Base-by-base conservation (phyloP, 768 basidiomycete genomes). In the Calocybe indica region DNA sequence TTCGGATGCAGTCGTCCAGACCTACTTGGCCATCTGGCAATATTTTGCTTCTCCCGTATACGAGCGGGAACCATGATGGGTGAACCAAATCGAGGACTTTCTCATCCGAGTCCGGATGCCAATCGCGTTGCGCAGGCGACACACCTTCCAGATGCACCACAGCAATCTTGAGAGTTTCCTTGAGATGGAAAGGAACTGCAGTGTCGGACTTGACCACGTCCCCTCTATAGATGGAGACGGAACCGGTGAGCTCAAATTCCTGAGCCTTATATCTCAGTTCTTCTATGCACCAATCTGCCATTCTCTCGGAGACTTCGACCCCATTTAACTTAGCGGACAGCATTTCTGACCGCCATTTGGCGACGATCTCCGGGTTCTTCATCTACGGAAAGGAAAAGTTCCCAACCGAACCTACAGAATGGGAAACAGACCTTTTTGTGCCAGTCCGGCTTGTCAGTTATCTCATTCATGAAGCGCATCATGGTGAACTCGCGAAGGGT, bases 1-100 rank as follows among this genome's bases (percentile, higher is more conserved):
- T 42, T 32, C 32, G 47, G 12, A 52, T 40, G 13, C 51, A 55
- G 35, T 55, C 51, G 7, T 50, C 47, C 2, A 55, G 45, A 31
- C 48, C 46, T 9, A 49, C 48, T 30, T 48, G 32, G 15, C 46
- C 39, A 37, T 47, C 33, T 2, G 22, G 30, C 30, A 55, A 46
- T 10, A 55, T 52, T 13, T 42, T 36, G 5, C 60, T 65, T 30
- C 53, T 58, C n/a, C 57, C 63, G 45, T 69, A 68, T 7, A 63
- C 54, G 0, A 71, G 38, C 30, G 58, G 60, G 54, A 61, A 72
- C 1, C 71, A 60, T 6, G 71, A 65, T 42, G 71, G 71, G 40
- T 73, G 70, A 1, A 70, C 64, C 35, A 72, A 60, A 46, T 72
- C 68, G 12, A 74, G 65, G 0, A 73, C 72, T 40, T 63, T 65